phyloP scores from a whole-genome alignment of 495 filamentous ascomycete genomes.

The Neurospora sublineolata region DNA sequence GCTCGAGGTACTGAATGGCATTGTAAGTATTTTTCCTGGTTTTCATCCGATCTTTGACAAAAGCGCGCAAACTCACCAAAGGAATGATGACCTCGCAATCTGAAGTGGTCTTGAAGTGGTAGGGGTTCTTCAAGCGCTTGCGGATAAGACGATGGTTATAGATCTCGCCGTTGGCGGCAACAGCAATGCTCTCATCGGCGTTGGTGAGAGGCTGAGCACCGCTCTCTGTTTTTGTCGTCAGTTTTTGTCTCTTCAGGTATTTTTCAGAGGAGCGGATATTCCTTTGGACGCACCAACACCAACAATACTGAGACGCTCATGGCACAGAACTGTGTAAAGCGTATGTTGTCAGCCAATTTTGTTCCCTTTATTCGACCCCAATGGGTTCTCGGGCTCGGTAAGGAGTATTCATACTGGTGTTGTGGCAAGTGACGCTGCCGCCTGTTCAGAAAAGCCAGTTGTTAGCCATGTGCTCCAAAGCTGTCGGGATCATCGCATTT shows the following conservation, averaged over 20 bases:
- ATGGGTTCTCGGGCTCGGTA: neutral
- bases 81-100: constrained; percentile 98
- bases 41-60: neutral
- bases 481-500: constrained; percentile 3
- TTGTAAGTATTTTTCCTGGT: neutral
- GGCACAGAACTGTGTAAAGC: constrained; percentile 64
- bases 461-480: constrained; percentile 10
- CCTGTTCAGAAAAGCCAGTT: constrained; percentile 35
- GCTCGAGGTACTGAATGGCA: constrained; percentile 63
- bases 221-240: constrained; percentile 36
- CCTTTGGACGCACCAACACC: constrained; percentile 49
- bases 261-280: neutral
- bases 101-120: constrained; percentile 94
- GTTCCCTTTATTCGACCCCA: neutral
- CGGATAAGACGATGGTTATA: constrained; percentile 95
- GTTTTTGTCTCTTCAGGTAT: neutral
- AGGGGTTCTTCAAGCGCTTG: constrained; percentile 65
- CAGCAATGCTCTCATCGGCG: constrained; percentile 72
- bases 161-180: constrained; percentile 98
- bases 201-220: constrained; percentile 93
- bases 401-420: constrained; percentile 56
- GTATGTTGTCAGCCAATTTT: constrained; percentile 11
- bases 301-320: constrained; percentile 95
- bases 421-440: constrained; percentile 77
- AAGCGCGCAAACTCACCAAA: constrained; percentile 49